A percentile compares a stretch with the other conserved stretches of the same genome.
Conservation (phyloP, 2,329 filamentous ascomycete species). For the Polytolypa hystricis region DNA sequence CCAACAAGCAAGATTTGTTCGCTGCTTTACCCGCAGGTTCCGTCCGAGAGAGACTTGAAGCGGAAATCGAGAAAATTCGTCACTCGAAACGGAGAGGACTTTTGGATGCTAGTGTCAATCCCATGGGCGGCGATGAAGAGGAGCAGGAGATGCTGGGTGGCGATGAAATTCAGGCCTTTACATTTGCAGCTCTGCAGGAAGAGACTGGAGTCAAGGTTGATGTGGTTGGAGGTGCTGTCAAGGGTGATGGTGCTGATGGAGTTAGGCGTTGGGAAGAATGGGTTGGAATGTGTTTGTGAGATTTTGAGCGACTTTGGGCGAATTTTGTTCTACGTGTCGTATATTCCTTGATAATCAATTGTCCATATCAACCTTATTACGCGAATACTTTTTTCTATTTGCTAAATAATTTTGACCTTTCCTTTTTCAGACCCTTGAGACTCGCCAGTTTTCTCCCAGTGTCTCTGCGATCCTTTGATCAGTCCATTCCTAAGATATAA, state of each 20-base stretch:
- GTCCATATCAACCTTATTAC: too few species aligned
- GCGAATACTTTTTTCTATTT: too few species aligned
- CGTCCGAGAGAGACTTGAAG: constrained; percentile 64
- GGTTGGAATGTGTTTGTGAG: constrained; percentile 65
- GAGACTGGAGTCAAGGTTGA: constrained; percentile 64
- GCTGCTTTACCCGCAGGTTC: constrained; percentile 73
- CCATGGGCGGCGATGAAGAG: constrained; percentile 36
- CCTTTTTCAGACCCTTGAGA: too few species aligned
- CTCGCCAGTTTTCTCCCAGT: constrained; percentile 1
- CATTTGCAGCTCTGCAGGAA: constrained; percentile 71
- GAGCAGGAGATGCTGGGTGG: constrained; percentile 81
- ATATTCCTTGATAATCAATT: too few species aligned
- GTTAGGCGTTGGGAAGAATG: constrained; percentile 82
- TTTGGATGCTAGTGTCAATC: constrained; percentile 63
- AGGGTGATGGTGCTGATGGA: constrained; percentile 58
- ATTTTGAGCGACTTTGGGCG: too few species aligned
- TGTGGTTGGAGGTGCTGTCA: constrained; percentile 55
- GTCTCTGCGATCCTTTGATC: background rate
- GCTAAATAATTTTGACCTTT: too few species aligned
- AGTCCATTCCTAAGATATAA: constrained; percentile 1
- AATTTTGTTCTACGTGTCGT: too few species aligned
- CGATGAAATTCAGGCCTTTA: constrained; percentile 65
- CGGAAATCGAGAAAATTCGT: constrained; percentile 69
- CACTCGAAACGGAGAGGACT: constrained; percentile 68
- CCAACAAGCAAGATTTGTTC: constrained; percentile 94